Evolutionary conservation across 768 basidiomycete genomes (phyloP), one percentile per base, ranked within the genome.

Genomic region (Trametes cingulata): DNA sequence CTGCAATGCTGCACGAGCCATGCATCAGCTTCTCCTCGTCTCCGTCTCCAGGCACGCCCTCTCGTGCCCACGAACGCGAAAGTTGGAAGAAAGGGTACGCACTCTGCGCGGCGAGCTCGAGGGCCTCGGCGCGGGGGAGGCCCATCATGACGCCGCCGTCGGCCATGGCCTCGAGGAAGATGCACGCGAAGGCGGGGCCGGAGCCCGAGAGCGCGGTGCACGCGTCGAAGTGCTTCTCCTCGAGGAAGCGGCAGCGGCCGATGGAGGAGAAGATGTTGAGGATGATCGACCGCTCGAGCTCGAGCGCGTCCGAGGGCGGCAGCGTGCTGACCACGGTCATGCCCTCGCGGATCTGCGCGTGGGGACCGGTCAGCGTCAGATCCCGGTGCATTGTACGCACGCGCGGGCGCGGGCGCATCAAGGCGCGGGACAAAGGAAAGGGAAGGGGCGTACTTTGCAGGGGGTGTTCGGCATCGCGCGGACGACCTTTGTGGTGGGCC

Each of bases 111-210:
- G 97, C 96, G 52, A 99, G 77, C 72, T 99, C 97, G 42, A 98
- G 75, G 5, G 97, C 95, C 73, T 98, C 97, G 1, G 86, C 84
- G 62, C 97, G 80, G 3, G 97, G 97, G 52, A 99, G 76, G 29
- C 97, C 97, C 97, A 98, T 98, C 96, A 99, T 98, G 46, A 98
- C 97, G 43, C 95, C 97, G 25, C 97, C 97, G 72, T 98, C 97
- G 1, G 94, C 90, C 95, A 99, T 97, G 0, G 97, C 96, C 74
- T 99, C 97, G 63, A 99, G 80, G 68, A 98, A 93, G 49, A 98
- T 87, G 66, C 93, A 95, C 0, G 93, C 95, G 74, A 99, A 98
- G 0, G 97, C 97, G 39, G 97, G 97, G 0, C 97, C 97, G 7
- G 93, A 94, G 0, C 95, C 97, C 15, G 92, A 93, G 3, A 99